phyloP scores from a whole-genome alignment of 2,329 filamentous ascomycete genomes.

The Reticulascus tulasneorum region DNA sequence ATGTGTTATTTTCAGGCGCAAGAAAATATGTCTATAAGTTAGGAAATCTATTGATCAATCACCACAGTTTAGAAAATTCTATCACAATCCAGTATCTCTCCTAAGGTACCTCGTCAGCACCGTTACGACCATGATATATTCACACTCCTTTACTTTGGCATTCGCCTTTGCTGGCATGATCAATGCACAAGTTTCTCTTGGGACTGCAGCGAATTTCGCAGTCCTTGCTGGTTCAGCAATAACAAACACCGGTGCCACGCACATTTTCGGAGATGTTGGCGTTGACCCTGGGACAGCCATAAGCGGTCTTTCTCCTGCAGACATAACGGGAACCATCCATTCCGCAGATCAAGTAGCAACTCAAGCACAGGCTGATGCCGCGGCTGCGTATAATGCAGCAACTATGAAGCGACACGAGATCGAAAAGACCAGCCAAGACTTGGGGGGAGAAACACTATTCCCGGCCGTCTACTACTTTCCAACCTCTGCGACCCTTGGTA shows the following conservation, averaged over 20 bases:
- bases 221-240: slow-evolving; percentile 1
- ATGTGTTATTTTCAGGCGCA: too few species aligned
- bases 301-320: neutral
- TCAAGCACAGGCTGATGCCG: neutral
- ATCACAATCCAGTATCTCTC: too few species aligned
- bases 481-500: neutral
- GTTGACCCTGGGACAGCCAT: slow-evolving; percentile 1
- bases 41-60: too few species aligned
- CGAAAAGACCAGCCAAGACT: neutral
- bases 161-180: neutral
- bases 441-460: neutral
- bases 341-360: neutral
- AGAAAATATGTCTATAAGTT: too few species aligned
- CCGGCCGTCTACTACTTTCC: neutral
- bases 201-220: neutral
- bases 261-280: neutral
- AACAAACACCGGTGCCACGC: slow-evolving; percentile 1
- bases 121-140: too few species aligned
- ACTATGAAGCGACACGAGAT: neutral
- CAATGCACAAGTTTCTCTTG: neutral
- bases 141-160: too few species aligned
- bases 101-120: too few species aligned
- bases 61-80: too few species aligned
- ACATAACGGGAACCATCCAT: neutral
- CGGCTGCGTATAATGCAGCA: neutral